Base-by-base conservation (phyloP, 768 basidiomycete species). In the Lepiota subincarnata region DNA sequence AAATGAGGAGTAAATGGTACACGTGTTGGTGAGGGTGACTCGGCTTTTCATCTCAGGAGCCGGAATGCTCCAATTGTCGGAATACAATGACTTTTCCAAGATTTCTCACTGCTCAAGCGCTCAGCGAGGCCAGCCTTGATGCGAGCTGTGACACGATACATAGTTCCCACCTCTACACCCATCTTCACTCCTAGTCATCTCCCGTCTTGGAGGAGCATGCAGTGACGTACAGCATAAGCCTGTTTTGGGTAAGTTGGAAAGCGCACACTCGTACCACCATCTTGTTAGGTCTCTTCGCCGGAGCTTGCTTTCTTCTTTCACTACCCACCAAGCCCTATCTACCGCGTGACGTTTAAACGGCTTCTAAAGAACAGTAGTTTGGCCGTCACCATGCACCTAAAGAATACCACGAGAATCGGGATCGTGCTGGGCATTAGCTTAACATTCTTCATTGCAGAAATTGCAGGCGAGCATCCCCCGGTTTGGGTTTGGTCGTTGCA, bases 401-500 rank as follows among this genome's bases (percentile, higher is more conserved):
- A 77, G 67, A 74, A 72, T 38, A 78, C 77, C 0, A 78, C 75
- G 6, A 68, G 67, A 48, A 70, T 80, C 37, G 76, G 74, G 0
- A 60, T 76, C 20, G 75, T 81, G 6, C 68, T 81, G 4, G 69
- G 59, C 6, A 73, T 80, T 48, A 75, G 77, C 59, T 62, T 75
- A 26, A 63, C 67, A 5, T 81, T 81, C 66, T 80, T 81, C 55
- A 60, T 69, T 24, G 75, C 73, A 34, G 79, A 81, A 62, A 77
- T 81, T 45, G 69, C 72, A 49, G 67, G 79, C 71, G 59, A 35
- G 72, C 62, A 40, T 46, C 34, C 19, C 28, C 49, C 22, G 22
- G n/a, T 43, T 35, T 43, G 8, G 26, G n/a, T 39, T 28, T 20
- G 31, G 16, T 37, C 26, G 36, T 41, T 12, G 28, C 41, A 40